Conservation (phyloP, 805 yeast genomes). For the Wickerhamiella occidentalis region DNA sequence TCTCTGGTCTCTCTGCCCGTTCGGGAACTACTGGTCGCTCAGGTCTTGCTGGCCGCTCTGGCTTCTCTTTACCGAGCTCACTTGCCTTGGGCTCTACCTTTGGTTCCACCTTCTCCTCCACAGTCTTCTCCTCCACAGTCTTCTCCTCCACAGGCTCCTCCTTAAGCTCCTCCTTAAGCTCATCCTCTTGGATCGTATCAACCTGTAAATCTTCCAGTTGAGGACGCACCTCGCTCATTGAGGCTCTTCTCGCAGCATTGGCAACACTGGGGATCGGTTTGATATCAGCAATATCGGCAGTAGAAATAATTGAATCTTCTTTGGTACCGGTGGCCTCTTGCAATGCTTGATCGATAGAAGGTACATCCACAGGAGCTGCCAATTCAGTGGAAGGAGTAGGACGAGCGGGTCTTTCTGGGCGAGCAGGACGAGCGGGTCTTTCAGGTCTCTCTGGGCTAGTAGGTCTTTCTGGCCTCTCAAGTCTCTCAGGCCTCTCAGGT, state of each 20-base stretch:
- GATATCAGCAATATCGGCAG: not conserved
- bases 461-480: not conserved
- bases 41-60: slow-evolving; percentile 2
- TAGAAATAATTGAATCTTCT: not conserved
- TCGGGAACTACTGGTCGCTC: not conserved
- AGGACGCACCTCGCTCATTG: not conserved
- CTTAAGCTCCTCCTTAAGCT: too few relatives aligned
- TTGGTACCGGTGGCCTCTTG: not conserved
- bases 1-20: too few relatives aligned
- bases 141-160: too few relatives aligned
- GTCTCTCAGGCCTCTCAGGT: not conserved
- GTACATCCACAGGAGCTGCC: not conserved
- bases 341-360: not conserved
- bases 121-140: too few relatives aligned
- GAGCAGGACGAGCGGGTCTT: not conserved
- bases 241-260: not conserved
- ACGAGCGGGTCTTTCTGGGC: not conserved
- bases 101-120: too few relatives aligned
- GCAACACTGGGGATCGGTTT: not conserved
- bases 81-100: too few relatives aligned
- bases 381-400: not conserved
- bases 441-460: not conserved
- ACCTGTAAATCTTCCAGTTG: not conserved
- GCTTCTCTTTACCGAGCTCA: not conserved
- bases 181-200: not conserved